Evolutionary conservation across 202 grass and related monocot genomes (phyloP), one percentile per base, ranked within the genome.

Genomic region (Setaria italica): DNA sequence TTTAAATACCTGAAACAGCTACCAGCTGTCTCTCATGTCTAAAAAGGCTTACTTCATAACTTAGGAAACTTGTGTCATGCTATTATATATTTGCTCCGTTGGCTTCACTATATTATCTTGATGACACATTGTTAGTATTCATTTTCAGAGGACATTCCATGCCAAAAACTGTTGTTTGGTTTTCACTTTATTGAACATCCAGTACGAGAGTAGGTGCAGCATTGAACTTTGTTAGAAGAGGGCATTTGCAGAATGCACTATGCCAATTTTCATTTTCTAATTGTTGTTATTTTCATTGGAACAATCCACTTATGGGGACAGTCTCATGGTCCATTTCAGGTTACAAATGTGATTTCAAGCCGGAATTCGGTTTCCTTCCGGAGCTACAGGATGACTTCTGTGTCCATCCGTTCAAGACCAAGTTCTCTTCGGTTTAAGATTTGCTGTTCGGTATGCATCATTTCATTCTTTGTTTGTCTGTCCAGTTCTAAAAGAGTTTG

Each of bases 361-460:
- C 76, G 42, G 74, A 90, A 78, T 66, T 93, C 34, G 0, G 89
- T 98, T 71, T 95, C 91, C 72, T 95, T 92, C 53, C 80, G 65
- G 41, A 51, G 58, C 84, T 87, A 90, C 85, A 83, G 86, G 83
- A 92, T 84, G 74, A 87, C 59, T 45, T 90, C 78, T 71, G 80
- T 76, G 66, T 94, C 90, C 43, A 83, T 87, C 70, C 49, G 57
- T 35, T 90, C 85, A 54, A 87, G 74, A 63, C 48, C 78, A 76
- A 84, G 56, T 72, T 49, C 39, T 17, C 77, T 76, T 34, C 71
- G 84, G 63, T 82, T 95, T 56, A 82, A 55, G 62, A 83, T 95
- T 77, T 95, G 80, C 19, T 98, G 95, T 66, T 85, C 80, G 83
- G 95, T 95, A 91, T 74, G 85, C 83, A 78, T 34, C 74, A 4